Percentiles rank a stretch among this genome's conserved stretches.
These are phyloP conservation scores for Henckelia pumila DNA, from an alignment of 257 asterid species.

Conservation along the genomic window DNA sequence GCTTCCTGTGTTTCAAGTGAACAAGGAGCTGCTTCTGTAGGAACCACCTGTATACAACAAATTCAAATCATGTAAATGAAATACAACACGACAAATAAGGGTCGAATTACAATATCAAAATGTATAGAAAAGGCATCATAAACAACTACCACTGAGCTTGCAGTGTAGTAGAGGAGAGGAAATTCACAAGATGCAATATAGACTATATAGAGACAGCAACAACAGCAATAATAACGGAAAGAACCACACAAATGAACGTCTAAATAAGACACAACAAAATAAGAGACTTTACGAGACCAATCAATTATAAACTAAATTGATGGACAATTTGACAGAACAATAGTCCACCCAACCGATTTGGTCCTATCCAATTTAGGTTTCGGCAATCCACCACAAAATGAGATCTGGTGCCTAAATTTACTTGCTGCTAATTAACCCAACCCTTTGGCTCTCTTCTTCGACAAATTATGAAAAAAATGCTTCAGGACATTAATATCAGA, in stretches of 20 bases:
- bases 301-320: background rate
- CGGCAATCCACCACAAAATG: background rate
- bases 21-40: slow-evolving; percentile 36
- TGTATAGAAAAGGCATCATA: background rate
- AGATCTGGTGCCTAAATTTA: background rate
- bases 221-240: background rate
- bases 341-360: background rate
- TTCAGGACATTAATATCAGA: background rate
- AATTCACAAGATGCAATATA: background rate
- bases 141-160: background rate
- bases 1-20: slow-evolving; percentile 34
- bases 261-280: slow-evolving; percentile 3
- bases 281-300: slow-evolving; percentile 8
- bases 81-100: slow-evolving; percentile 2
- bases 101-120: slow-evolving; percentile 2
- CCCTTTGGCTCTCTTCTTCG: background rate
- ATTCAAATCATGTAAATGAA: slow-evolving; percentile 16
- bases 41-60: slow-evolving; percentile 34
- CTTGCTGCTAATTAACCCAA: background rate
- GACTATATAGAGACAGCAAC: background rate
- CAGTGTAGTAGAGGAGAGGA: background rate
- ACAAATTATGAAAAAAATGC: background rate
- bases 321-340: background rate
- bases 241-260: background rate
- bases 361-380: background rate